phyloP scores from a whole-genome alignment of 257 asterid genomes.

The Solanum corneliomulleri region DNA sequence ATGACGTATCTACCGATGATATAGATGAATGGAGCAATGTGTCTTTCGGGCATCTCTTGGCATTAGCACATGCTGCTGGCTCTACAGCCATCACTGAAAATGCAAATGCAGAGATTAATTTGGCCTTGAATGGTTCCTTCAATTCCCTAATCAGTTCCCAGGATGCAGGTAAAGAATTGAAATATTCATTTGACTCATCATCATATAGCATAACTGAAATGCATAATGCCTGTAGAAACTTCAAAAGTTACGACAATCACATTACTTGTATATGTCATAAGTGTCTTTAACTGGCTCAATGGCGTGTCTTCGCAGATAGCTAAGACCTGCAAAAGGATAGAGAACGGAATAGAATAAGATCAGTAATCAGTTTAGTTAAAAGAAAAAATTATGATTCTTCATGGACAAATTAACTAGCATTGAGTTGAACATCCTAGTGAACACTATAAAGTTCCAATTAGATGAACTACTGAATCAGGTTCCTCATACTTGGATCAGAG shows the following conservation, averaged over 20 bases:
- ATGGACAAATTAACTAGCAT: not conserved
- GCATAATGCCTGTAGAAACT: not conserved
- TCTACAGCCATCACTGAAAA: not conserved
- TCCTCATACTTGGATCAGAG: not conserved
- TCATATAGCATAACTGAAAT: not conserved
- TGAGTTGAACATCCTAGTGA: not conserved
- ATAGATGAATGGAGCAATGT: conserved; percentile 13
- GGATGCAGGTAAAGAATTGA: not conserved
- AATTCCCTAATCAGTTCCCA: conserved; percentile 3
- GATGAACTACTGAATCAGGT: not conserved
- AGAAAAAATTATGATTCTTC: not conserved
- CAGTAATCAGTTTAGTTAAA: not conserved
- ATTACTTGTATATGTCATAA: not conserved
- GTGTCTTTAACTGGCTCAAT: not conserved
- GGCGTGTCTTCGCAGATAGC: not conserved
- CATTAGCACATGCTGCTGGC: conserved; percentile 13
- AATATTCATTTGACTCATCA: not conserved
- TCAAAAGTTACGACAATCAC: not conserved
- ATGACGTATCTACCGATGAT: conserved; percentile 2
- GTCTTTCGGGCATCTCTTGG: conserved; percentile 36
- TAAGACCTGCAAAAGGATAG: not conserved
- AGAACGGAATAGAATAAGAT: not conserved
- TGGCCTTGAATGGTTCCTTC: not conserved
- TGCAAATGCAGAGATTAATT: conserved; percentile 6
- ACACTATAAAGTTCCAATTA: not conserved